These are phyloP conservation scores for Gyrodon lividus DNA, from an alignment of 768 basidiomycete species.

Conservation along the genomic window DNA sequence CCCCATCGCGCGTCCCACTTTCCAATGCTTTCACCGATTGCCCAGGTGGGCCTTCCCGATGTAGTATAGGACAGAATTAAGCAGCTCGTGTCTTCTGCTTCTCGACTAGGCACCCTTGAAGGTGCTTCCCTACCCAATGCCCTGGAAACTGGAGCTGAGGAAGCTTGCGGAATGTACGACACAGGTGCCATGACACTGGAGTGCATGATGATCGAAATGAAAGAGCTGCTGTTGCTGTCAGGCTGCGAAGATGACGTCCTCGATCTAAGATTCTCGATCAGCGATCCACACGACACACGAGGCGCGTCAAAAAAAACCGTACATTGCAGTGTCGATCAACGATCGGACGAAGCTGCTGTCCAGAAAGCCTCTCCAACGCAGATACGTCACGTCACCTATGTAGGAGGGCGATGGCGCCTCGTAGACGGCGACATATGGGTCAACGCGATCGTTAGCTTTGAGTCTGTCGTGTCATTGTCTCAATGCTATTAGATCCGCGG, in stretches of 20 bases:
- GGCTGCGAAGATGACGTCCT: conserved; percentile 5
- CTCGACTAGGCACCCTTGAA: conserved; percentile 41
- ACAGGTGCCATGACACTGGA: conserved; percentile 49
- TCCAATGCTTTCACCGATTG: conserved; percentile 44
- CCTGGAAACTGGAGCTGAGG: conserved; percentile 11
- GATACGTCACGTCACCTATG: conserved; percentile 48
- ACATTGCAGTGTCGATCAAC: conserved; percentile 46
- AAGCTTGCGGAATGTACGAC: conserved; percentile 43
- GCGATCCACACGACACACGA: not conserved
- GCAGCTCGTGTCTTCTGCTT: conserved; percentile 56
- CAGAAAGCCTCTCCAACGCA: conserved; percentile 64
- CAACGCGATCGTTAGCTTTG: conserved; percentile 58
- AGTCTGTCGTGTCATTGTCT: conserved; percentile 40
- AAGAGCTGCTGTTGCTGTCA: conserved; percentile 7
- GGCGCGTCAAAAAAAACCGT: not conserved
- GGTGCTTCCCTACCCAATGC: conserved; percentile 28
- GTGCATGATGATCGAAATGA: conserved; percentile 27
- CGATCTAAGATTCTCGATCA: conserved; percentile 1
- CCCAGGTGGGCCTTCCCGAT: conserved; percentile 33
- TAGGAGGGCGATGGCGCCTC: conserved; percentile 46
- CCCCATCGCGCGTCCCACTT: conserved; percentile 43
- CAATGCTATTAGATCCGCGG: not conserved
- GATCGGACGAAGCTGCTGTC: conserved; percentile 50
- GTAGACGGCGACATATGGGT: conserved; percentile 70
- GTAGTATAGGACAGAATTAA: conserved; percentile 35